Percentiles rank a stretch among this genome's conserved stretches.
phyloP scores from a whole-genome alignment of 352 stramenopile genomes.

The Globisporangium nagaii region DNA sequence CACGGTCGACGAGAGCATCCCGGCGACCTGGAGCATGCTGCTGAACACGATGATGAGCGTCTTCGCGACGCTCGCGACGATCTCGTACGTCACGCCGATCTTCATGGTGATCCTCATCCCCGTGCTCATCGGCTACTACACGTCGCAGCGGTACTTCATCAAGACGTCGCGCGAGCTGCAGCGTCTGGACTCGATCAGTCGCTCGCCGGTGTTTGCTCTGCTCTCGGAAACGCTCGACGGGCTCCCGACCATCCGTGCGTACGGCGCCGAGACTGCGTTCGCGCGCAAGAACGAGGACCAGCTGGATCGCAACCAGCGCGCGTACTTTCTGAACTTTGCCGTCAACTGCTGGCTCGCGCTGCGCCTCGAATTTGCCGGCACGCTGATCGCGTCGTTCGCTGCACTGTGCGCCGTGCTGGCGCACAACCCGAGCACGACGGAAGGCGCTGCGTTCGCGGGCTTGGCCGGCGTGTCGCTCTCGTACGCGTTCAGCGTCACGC shows the following conservation, averaged over 20 bases:
- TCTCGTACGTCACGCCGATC: constrained; percentile 64
- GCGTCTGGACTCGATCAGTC: constrained; percentile 92
- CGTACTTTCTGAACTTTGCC: constrained; percentile 69
- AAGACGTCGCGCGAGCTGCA: constrained; percentile 91
- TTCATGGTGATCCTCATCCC: constrained; percentile 78
- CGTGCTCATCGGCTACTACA: constrained; percentile 56
- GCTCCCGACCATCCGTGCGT: constrained; percentile 92
- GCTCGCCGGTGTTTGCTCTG: constrained; percentile 93
- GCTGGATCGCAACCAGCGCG: constrained; percentile 62
- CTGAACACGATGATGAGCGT: constrained; percentile 72
- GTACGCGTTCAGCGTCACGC: constrained; percentile 76
- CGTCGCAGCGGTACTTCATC: constrained; percentile 91
- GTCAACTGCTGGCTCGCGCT: constrained; percentile 77
- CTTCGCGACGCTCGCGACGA: constrained; percentile 49
- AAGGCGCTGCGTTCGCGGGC: constrained; percentile 42
- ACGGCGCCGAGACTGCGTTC: constrained; percentile 46
- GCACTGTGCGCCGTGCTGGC: constrained; percentile 48
- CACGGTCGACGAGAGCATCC: constrained; percentile 69
- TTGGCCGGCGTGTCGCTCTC: constrained; percentile 67
- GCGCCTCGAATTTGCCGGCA: constrained; percentile 67
- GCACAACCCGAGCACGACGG: constrained; percentile 31
- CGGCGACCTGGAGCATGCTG: constrained; percentile 59
- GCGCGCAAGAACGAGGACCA: constrained; percentile 42
- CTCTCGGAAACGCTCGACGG: constrained; percentile 94
- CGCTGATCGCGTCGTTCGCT: constrained; percentile 50